Conservation (phyloP, 208 protist genomes). For the Trypanosoma brucei region DNA sequence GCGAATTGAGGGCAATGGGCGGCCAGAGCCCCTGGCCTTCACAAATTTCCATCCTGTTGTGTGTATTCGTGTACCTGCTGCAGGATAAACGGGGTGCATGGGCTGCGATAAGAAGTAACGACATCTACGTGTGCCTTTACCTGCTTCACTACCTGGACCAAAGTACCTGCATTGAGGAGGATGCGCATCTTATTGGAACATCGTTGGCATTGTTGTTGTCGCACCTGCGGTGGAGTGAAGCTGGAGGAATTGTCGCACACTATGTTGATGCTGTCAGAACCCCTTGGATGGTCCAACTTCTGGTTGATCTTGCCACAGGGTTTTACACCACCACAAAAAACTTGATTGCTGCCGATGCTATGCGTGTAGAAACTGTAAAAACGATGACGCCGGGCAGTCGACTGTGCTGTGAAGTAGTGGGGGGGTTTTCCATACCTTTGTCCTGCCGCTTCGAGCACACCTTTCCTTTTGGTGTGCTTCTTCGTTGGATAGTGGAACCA, state of each 20-base stretch:
- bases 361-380: slow-evolving; percentile 13
- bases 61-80: slow-evolving; percentile 42
- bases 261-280: slow-evolving; percentile 27
- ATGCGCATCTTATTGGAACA: slow-evolving; percentile 46
- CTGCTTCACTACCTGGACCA: slow-evolving; percentile 33
- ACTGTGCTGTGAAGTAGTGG: not conserved
- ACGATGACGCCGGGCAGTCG: not conserved
- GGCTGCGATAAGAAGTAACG: slow-evolving; percentile 40
- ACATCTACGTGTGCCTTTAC: slow-evolving; percentile 55
- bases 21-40: slow-evolving; percentile 26
- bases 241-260: slow-evolving; percentile 45
- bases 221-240: slow-evolving; percentile 58
- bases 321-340: slow-evolving; percentile 27
- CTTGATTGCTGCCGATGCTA: slow-evolving; percentile 14
- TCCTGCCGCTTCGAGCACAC: slow-evolving; percentile 5
- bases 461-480: slow-evolving; percentile 12
- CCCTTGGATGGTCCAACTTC: slow-evolving; percentile 30
- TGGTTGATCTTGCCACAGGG: slow-evolving; percentile 57
- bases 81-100: slow-evolving; percentile 30
- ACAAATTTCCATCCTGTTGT: slow-evolving; percentile 36
- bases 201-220: slow-evolving; percentile 49
- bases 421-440: slow-evolving; percentile 9
- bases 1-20: slow-evolving; percentile 27
- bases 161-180: slow-evolving; percentile 22
- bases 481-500: not conserved